Percentiles rank a stretch among this genome's conserved stretches.
Conservation (phyloP, 306 rosid genomes). For the Cercis canadensis region DNA sequence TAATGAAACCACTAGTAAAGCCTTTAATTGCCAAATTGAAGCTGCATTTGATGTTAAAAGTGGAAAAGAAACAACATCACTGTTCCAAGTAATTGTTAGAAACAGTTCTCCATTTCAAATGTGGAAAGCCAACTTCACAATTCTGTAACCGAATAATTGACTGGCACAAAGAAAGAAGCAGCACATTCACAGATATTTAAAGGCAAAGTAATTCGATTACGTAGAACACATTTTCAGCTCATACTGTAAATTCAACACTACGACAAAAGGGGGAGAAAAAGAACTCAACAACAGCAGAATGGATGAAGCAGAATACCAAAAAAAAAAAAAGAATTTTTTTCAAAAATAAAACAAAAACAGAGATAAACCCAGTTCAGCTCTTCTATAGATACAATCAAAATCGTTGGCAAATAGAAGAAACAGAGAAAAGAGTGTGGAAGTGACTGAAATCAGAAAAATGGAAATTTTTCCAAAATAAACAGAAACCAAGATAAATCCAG, state of each 20-base stretch:
- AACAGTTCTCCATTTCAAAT: not conserved
- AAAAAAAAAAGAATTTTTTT: not conserved
- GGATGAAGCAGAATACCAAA: not conserved
- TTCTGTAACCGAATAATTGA: not conserved
- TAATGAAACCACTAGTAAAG: not conserved
- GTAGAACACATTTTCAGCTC: not conserved
- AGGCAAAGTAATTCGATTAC: not conserved
- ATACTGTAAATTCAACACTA: not conserved
- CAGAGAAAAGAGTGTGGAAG: not conserved
- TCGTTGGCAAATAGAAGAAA: not conserved
- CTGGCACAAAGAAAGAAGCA: not conserved
- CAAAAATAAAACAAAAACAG: not conserved
- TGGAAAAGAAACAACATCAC: not conserved
- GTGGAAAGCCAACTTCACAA: not conserved
- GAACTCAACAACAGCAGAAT: not conserved
- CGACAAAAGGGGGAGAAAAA: not conserved
- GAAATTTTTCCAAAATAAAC: not conserved
- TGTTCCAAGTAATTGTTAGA: not conserved
- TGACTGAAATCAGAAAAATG: too few species aligned
- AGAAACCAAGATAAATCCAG: not conserved
- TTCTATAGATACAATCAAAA: not conserved
- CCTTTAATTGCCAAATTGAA: not conserved
- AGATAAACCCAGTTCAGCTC: conserved; percentile 8
- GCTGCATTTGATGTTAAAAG: not conserved
- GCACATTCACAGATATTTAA: not conserved